Evolutionary conservation across 1,284 basidiomycete species (phyloP).

Genomic region (Farysia itapuensis): DNA sequence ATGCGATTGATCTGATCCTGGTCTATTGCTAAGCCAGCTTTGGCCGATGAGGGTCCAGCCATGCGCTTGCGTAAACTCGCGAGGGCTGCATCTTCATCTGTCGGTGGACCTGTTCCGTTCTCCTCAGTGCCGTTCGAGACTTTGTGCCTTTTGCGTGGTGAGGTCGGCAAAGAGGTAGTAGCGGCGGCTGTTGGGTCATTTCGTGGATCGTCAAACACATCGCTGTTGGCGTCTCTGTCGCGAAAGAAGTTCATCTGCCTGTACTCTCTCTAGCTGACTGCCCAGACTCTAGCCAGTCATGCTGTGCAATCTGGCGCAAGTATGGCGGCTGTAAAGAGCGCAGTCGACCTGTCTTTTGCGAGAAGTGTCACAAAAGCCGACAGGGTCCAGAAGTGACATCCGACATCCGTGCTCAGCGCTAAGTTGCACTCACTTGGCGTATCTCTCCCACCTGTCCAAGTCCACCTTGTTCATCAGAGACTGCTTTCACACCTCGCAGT

Average conservation of each 20-base stretch:
- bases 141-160: constrained; percentile 31
- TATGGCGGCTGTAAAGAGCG: too few species aligned
- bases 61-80: constrained; percentile 45
- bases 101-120: too few species aligned
- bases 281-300: too few species aligned
- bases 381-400: neutral
- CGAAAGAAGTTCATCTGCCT: constrained; percentile 36
- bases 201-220: constrained; percentile 28
- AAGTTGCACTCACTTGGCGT: too few species aligned
- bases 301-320: neutral
- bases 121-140: neutral
- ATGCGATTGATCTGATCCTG: constrained; percentile 47
- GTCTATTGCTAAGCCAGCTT: constrained; percentile 53
- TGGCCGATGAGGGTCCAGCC: constrained; percentile 54
- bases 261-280: too few species aligned
- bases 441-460: too few species aligned
- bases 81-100: constrained; percentile 34
- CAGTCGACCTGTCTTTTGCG: too few species aligned
- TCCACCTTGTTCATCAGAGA: too few species aligned
- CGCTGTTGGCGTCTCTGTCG: constrained; percentile 28
- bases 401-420: too few species aligned
- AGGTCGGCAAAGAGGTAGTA: constrained; percentile 11
- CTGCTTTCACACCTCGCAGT: too few species aligned
- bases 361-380: neutral
- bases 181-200: constrained; percentile 28